phyloP scores from a whole-genome alignment of 2,329 filamentous ascomycete species.

The Colletotrichum zoysiae region DNA sequence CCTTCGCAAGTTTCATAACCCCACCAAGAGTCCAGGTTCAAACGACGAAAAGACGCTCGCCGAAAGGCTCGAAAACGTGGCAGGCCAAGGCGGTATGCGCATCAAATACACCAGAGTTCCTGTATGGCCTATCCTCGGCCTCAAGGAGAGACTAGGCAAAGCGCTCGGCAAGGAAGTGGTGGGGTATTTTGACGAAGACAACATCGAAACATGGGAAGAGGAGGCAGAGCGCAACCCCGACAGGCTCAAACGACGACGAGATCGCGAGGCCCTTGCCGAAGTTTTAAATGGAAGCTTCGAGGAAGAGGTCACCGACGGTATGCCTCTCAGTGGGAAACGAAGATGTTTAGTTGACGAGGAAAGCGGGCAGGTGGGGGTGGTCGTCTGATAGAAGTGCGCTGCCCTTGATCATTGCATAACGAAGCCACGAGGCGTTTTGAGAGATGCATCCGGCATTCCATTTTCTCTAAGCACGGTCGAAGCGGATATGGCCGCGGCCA shows the following conservation, averaged over 20 bases:
- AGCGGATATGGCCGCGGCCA: conserved; percentile 11
- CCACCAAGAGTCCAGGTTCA: conserved; percentile 53
- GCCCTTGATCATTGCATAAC: conserved; percentile 38
- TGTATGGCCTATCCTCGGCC: conserved; percentile 67
- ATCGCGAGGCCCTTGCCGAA: conserved; percentile 53
- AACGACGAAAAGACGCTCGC: conserved; percentile 7
- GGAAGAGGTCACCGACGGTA: conserved; percentile 52
- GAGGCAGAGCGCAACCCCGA: conserved; percentile 47
- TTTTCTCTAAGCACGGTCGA: neutral
- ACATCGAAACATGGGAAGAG: conserved; percentile 61
- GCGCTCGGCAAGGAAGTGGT: conserved; percentile 66
- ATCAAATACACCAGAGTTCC: conserved; percentile 64
- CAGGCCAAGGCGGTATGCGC: conserved; percentile 53
- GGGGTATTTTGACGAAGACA: conserved; percentile 53
- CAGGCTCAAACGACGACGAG: conserved; percentile 51
- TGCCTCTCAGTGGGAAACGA: conserved; percentile 50
- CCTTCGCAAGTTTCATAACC: conserved; percentile 63
- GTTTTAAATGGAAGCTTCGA: conserved; percentile 58
- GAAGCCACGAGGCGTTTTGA: conserved; percentile 40
- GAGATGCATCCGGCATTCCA: conserved; percentile 25
- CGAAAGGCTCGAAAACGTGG: conserved; percentile 42
- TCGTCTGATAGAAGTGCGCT: conserved; percentile 35
- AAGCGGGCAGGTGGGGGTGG: conserved; percentile 41
- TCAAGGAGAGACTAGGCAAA: conserved; percentile 67
- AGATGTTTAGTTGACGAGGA: conserved; percentile 49